Evolutionary conservation across 1,139 yeast genomes (phyloP).

Genomic region (Kluyveromyces sp.): DNA sequence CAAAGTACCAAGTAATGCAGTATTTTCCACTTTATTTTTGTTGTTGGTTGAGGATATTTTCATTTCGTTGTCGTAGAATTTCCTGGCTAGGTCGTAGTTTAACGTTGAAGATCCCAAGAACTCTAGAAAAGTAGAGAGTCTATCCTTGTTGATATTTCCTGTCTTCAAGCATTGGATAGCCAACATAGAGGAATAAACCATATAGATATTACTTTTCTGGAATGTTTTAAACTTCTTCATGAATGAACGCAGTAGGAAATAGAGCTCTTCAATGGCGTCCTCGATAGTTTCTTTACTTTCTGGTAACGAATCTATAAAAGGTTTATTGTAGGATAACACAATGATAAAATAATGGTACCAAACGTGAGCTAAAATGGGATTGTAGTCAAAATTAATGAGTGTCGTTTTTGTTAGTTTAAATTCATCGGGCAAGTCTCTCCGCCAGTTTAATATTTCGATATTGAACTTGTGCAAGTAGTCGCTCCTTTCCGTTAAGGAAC

Average conservation of each 20-base stretch:
- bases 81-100: constrained; percentile 24
- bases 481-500: constrained; percentile 18
- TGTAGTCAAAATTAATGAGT: constrained; percentile 36
- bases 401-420: constrained; percentile 39
- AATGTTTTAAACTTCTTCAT: constrained; percentile 28
- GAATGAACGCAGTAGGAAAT: constrained; percentile 27
- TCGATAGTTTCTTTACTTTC: constrained; percentile 21
- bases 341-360: constrained; percentile 50
- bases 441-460: constrained; percentile 42
- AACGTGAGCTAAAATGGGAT: constrained; percentile 46
- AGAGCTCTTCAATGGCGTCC: constrained; percentile 28
- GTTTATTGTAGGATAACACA: constrained; percentile 49
- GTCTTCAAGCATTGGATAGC: constrained; percentile 25
- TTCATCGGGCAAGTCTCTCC: constrained; percentile 37
- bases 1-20: constrained; percentile 22
- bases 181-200: constrained; percentile 25
- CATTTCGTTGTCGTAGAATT: constrained; percentile 20
- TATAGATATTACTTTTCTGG: constrained; percentile 22
- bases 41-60: not conserved
- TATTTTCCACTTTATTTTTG: constrained; percentile 11
- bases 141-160: constrained; percentile 14
- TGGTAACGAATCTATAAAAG: constrained; percentile 35
- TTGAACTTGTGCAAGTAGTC: constrained; percentile 36
- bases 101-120: constrained; percentile 20
- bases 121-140: constrained; percentile 13